A percentile compares a stretch with the other conserved stretches of the same genome.
These are phyloP conservation scores for Halteria grandinella DNA, from an alignment of 73 alveolate species.

Conservation along the genomic window DNA sequence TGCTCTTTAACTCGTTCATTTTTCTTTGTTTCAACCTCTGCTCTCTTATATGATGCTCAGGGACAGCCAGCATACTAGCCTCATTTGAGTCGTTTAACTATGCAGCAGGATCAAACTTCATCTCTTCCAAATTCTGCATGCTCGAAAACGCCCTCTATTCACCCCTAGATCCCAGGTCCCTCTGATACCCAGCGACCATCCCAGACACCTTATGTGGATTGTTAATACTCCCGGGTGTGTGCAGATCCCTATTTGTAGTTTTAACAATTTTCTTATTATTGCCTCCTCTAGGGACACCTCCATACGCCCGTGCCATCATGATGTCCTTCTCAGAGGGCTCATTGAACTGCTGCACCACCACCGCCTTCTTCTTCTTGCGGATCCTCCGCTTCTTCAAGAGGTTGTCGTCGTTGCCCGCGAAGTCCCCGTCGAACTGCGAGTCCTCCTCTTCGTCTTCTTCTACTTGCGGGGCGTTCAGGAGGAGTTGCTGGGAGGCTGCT, in stretches of 20 bases:
- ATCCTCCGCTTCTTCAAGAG: background rate
- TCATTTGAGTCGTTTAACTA: slow-evolving; percentile 27
- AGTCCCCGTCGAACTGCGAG: background rate
- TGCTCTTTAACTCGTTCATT: slow-evolving; percentile 49
- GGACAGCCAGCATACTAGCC: slow-evolving; percentile 29
- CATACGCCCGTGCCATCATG: slow-evolving; percentile 52
- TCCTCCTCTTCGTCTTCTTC: background rate
- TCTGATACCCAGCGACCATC: slow-evolving; percentile 31
- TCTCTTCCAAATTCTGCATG: slow-evolving; percentile 9
- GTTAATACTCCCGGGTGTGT: background rate
- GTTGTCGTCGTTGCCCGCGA: background rate
- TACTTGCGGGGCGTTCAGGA: background rate
- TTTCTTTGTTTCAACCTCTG: slow-evolving; percentile 39
- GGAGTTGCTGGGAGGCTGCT: too few species aligned
- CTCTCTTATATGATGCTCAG: slow-evolving; percentile 57
- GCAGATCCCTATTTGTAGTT: too few species aligned
- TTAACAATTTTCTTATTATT: too few species aligned
- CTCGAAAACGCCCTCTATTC: slow-evolving; percentile 2
- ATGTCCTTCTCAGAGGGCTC: slow-evolving; percentile 39
- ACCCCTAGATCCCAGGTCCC: background rate
- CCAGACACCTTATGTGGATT: slow-evolving; percentile 22
- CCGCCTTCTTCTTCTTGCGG: background rate
- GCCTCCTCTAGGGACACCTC: background rate
- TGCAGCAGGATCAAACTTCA: background rate
- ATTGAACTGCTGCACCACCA: background rate